Percentiles rank a stretch among this genome's conserved stretches.
Conservation (phyloP, 768 basidiomycete species). For the Amanita jacksonii region DNA sequence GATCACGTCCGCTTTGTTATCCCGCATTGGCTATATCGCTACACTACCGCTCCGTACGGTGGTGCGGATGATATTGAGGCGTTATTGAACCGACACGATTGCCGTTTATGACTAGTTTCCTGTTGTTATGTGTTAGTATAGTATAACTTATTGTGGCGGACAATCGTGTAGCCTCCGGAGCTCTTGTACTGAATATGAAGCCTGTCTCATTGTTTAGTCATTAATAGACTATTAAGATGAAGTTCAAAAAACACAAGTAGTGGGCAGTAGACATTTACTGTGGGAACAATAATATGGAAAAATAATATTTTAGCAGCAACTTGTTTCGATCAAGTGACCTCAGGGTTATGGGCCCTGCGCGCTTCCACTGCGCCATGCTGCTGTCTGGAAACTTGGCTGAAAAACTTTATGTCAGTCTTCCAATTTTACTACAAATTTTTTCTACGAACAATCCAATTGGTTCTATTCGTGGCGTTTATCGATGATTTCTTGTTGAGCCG, state of each 20-base stretch:
- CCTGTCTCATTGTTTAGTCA: no score
- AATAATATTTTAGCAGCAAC: constrained; percentile 37
- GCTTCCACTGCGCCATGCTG: constrained; percentile 53
- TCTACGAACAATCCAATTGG: no score
- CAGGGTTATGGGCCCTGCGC: constrained; percentile 55
- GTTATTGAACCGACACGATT: constrained; percentile 14
- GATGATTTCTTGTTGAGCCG: no score
- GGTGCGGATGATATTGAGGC: constrained; percentile 23
- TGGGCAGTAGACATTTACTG: no score
- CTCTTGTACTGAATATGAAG: no score
- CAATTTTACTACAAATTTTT: no score
- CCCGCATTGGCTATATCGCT: constrained; percentile 19
- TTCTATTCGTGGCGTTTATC: no score
- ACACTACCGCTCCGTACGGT: constrained; percentile 25
- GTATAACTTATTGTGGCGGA: neutral
- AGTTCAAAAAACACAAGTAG: no score
- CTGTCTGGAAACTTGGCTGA: no score
- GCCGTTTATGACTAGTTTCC: neutral
- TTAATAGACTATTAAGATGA: no score
- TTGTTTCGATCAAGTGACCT: constrained; percentile 60
- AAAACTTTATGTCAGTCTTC: no score
- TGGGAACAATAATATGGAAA: neutral
- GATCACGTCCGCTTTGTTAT: constrained; percentile 19
- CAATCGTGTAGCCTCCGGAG: neutral
- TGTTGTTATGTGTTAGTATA: neutral